phyloP scores from a whole-genome alignment of 352 stramenopile species.

The Pythium brachiatum region DNA sequence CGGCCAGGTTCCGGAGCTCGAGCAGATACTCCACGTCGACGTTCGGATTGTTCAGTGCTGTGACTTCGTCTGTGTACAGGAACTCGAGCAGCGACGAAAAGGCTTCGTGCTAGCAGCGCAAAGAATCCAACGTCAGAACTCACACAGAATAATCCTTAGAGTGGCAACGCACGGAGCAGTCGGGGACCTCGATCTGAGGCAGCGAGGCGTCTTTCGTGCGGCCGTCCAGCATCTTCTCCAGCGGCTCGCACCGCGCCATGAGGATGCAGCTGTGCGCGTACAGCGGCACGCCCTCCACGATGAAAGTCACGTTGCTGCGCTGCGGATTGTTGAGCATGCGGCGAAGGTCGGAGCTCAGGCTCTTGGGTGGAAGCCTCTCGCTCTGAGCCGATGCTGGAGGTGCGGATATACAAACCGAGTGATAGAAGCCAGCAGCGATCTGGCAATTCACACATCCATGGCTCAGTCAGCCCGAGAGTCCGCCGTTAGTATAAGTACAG shows the following conservation, averaged over 20 bases:
- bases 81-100: conserved; percentile 87
- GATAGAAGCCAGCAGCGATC: conserved; percentile 92
- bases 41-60: conserved; percentile 30
- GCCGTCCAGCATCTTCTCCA: conserved; percentile 90
- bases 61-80: conserved; percentile 86
- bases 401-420: conserved; percentile 71
- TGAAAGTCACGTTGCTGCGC: conserved; percentile 81
- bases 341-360: conserved; percentile 71
- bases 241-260: conserved; percentile 84
- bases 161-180: conserved; percentile 54
- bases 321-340: conserved; percentile 82
- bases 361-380: conserved; percentile 10
- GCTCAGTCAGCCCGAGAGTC: no score
- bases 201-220: conserved; percentile 79
- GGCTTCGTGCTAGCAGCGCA: conserved; percentile 49
- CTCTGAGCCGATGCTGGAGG: background rate
- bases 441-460: conserved; percentile 22
- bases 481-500: no score
- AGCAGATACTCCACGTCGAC: conserved; percentile 61
- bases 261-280: conserved; percentile 86
- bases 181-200: conserved; percentile 65
- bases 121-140: background rate
- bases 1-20: conserved; percentile 75
- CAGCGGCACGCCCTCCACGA: conserved; percentile 65
- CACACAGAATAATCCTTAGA: background rate